These are phyloP conservation scores for Pseudogymnoascus sp. DNA, from an alignment of 2,329 filamentous ascomycete species.

Conservation along the genomic window DNA sequence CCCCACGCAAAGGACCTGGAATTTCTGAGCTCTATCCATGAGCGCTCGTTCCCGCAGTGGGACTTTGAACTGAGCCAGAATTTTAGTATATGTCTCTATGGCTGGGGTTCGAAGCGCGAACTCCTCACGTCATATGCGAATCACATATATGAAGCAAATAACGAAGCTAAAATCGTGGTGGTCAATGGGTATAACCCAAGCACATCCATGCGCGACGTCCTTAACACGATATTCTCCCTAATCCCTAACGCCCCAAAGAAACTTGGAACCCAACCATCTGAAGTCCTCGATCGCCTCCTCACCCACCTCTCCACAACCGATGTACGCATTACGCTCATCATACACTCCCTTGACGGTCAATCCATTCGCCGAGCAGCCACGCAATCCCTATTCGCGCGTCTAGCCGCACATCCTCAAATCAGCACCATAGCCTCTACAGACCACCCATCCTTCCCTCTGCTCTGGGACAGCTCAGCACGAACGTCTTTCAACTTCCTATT, in stretches of 20 bases:
- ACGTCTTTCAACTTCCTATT: conserved; percentile 80
- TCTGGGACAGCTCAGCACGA: conserved; percentile 84
- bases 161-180: conserved; percentile 51
- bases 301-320: conserved; percentile 43
- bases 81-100: conserved; percentile 86
- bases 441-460: conserved; percentile 74
- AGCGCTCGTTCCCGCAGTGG: conserved; percentile 84
- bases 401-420: conserved; percentile 66
- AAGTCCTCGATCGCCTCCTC: conserved; percentile 60
- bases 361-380: conserved; percentile 62
- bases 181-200: conserved; percentile 75
- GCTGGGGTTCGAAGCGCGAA: conserved; percentile 79
- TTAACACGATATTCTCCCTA: conserved; percentile 59
- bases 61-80: conserved; percentile 77
- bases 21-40: conserved; percentile 66
- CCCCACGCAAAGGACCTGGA: conserved; percentile 61
- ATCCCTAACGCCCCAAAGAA: conserved; percentile 38
- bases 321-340: conserved; percentile 54
- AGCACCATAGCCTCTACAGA: conserved; percentile 74
- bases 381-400: conserved; percentile 65
- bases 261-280: conserved; percentile 45
- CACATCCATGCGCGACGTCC: conserved; percentile 58
- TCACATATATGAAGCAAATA: conserved; percentile 46
- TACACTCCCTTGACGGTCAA: conserved; percentile 80
- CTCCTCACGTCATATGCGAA: conserved; percentile 69